Evolutionary conservation across 495 filamentous ascomycete species (phyloP), one percentile per base, ranked within the genome.

Genomic region (Penicillium soppii): DNA sequence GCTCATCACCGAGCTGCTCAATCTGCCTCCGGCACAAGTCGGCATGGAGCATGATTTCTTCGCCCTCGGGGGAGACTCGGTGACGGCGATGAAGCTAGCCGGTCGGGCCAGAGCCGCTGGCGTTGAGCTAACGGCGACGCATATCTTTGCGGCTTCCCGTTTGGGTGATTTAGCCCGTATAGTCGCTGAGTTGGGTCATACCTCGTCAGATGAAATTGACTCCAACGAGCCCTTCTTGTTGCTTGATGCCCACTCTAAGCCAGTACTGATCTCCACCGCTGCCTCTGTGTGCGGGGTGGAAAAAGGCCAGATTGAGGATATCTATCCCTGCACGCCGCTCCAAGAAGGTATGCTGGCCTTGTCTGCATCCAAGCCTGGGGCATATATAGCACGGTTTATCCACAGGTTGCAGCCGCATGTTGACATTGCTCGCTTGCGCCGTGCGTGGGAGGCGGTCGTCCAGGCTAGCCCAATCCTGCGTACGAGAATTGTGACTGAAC

Each of bases 311-410:
- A 43, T 82, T 25, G 54, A 52, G 7, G 57, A 63, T 13, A 60
- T 78, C 16, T 82, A 81, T 54, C 78, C 79, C 1, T 81, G 76
- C 59, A 80, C 79, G 0, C 76, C 81, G 5, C 53, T 82, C 5
- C 82, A 85, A 57, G 80, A 81, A 53, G 57, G 53, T 15, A 19
- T 62, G 13, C 30, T 59, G 23, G 45, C 33, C 10, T 19, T 53
- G 4, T 15, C 47, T 10, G 12, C 7, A 10, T 12, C 16, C 5
- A 9, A 47, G 25, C 39, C 39, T 4, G 9, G 21, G 0, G 21
- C 39, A 5, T 42, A 42, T n/a, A 26, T 16, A 21, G 12, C 2
- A 15, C 21, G 5, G 13, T 26, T 4, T 42, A 22, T 13, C 12
- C 69, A 60, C 49, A 9, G 35, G 10, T 44, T 79, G 6, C 60